phyloP scores from a whole-genome alignment of 805 yeast species.

The Cyberlindnera meyerae region DNA sequence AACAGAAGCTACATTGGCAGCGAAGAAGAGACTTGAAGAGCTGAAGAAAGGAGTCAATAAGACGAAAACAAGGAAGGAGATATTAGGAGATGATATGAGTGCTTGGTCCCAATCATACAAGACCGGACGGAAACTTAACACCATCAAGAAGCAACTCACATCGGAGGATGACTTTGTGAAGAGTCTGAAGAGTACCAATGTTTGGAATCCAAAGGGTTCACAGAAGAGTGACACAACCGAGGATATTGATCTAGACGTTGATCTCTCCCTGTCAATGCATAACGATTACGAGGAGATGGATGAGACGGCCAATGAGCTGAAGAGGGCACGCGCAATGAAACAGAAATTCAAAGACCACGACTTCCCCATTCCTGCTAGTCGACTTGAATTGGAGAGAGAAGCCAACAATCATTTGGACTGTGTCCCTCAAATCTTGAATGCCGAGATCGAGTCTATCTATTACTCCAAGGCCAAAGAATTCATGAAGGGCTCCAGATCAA shows the following conservation, averaged over 20 bases:
- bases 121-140: slow-evolving; percentile 1
- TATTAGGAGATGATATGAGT: slow-evolving; percentile 6
- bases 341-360: slow-evolving; percentile 20
- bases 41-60: background rate
- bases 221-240: background rate
- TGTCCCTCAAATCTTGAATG: slow-evolving; percentile 40
- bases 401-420: slow-evolving; percentile 29
- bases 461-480: slow-evolving; percentile 45
- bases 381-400: slow-evolving; percentile 27
- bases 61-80: background rate
- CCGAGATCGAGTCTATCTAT: slow-evolving; percentile 41
- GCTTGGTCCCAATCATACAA: slow-evolving; percentile 1
- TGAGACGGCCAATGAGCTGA: slow-evolving; percentile 13
- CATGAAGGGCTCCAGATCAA: slow-evolving; percentile 33
- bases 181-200: slow-evolving; percentile 6
- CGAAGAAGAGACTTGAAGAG: slow-evolving; percentile 1
- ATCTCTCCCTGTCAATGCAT: slow-evolving; percentile 9
- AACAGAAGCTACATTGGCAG: slow-evolving; percentile 5
- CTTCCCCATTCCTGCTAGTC: slow-evolving; percentile 26
- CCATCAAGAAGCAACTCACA: background rate
- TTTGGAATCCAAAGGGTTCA: slow-evolving; percentile 11
- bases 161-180: slow-evolving; percentile 9
- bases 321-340: slow-evolving; percentile 11
- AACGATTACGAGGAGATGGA: slow-evolving; percentile 18
- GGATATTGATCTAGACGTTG: slow-evolving; percentile 12